These are phyloP conservation scores for Suillus weaverae DNA, from an alignment of 768 basidiomycete genomes.

Conservation along the genomic window DNA sequence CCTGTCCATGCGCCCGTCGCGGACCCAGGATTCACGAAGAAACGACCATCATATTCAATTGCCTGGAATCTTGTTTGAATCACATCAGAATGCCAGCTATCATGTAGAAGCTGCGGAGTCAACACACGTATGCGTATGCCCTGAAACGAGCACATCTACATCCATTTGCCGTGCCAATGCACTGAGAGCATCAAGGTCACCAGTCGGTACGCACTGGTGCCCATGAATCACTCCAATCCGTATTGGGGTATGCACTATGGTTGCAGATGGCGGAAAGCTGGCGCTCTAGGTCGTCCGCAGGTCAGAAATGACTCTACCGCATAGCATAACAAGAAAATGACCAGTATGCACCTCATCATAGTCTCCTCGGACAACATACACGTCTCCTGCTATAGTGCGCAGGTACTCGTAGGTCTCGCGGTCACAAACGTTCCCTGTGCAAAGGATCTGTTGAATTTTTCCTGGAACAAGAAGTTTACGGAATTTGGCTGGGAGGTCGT, in stretches of 20 bases:
- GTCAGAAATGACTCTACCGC: background rate
- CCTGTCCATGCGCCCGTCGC: slow-evolving; percentile 96
- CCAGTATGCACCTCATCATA: slow-evolving; percentile 79
- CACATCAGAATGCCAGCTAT: background rate
- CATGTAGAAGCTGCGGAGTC: background rate
- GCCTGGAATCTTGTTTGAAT: slow-evolving; percentile 78
- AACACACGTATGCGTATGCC: slow-evolving; percentile 86
- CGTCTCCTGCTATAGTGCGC: slow-evolving; percentile 89
- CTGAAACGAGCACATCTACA: slow-evolving; percentile 91
- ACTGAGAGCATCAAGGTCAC: slow-evolving; percentile 87
- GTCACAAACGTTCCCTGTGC: slow-evolving; percentile 97
- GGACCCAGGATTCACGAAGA: slow-evolving; percentile 95
- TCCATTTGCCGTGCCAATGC: slow-evolving; percentile 94
- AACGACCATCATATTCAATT: slow-evolving; percentile 84
- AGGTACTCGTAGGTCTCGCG: slow-evolving; percentile 97
- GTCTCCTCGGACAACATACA: slow-evolving; percentile 89
- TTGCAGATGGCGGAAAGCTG: slow-evolving; percentile 76
- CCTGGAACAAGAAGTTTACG: slow-evolving; percentile 94
- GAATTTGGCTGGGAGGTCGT: slow-evolving; percentile 94
- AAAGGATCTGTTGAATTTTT: slow-evolving; percentile 97
- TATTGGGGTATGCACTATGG: slow-evolving; percentile 80
- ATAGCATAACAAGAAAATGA: background rate
- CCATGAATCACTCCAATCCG: slow-evolving; percentile 93
- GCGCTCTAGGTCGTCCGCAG: slow-evolving; percentile 44
- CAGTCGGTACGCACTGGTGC: slow-evolving; percentile 89